These are phyloP conservation scores for Metschnikowia chrysomelidarum DNA, from an alignment of 805 yeast genomes.

Conservation along the genomic window DNA sequence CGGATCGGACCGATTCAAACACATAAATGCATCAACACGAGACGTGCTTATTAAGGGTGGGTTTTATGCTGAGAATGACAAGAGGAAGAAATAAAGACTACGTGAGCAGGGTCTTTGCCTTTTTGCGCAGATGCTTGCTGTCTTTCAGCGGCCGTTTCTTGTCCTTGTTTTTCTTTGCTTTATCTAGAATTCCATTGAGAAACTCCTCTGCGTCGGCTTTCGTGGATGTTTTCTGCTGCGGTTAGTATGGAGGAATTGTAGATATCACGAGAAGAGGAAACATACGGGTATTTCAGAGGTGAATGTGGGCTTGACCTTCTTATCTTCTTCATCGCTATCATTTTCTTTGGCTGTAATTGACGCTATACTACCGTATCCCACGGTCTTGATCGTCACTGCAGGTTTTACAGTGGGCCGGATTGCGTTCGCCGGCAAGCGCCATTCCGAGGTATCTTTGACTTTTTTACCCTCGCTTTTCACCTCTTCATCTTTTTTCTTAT, in stretches of 20 bases:
- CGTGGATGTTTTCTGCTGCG: constrained; percentile 1
- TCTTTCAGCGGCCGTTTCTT: constrained; percentile 9
- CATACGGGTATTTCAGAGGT: constrained; percentile 4
- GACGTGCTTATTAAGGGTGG: constrained; percentile 75
- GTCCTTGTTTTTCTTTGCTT: constrained; percentile 12
- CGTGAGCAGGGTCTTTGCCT: constrained; percentile 9
- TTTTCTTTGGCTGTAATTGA: constrained; percentile 10
- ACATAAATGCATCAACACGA: constrained; percentile 84
- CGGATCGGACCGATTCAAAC: constrained; percentile 94
- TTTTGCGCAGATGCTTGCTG: constrained; percentile 4
- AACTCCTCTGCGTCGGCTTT: constrained; percentile 16
- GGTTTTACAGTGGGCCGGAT: constrained; percentile 26
- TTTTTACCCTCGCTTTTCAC: constrained; percentile 25
- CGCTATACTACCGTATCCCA: constrained; percentile 43
- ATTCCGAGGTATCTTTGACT: constrained; percentile 50
- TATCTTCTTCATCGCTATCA: constrained; percentile 1
- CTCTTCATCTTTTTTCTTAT: constrained; percentile 33
- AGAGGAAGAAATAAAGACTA: constrained; percentile 10
- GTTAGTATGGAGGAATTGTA: constrained; percentile 3
- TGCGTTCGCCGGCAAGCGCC: constrained; percentile 41
- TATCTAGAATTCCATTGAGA: constrained; percentile 13
- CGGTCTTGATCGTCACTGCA: constrained; percentile 25
- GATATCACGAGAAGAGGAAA: not conserved
- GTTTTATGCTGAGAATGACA: constrained; percentile 26
- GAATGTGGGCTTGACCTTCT: not conserved